Percentiles rank a stretch among this genome's conserved stretches.
phyloP scores from a whole-genome alignment of 805 yeast genomes.

The Limtongia smithiae region DNA sequence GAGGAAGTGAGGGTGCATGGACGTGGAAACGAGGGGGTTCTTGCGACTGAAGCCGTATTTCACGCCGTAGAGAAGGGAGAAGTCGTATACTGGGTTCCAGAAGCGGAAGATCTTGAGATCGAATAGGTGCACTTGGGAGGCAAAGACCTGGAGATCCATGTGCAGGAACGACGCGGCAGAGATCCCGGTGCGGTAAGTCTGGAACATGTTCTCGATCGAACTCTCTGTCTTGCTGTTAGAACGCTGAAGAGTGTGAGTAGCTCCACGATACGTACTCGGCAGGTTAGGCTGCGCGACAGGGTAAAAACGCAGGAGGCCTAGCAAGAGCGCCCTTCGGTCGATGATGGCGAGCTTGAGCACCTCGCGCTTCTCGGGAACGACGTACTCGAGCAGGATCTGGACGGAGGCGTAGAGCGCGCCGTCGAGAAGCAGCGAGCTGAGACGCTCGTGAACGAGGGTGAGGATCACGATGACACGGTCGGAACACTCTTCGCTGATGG shows the following conservation, averaged over 20 bases:
- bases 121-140: constrained; percentile 61
- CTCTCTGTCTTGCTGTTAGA: too few relatives aligned
- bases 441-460: constrained; percentile 1
- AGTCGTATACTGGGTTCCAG: constrained; percentile 82
- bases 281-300: background rate
- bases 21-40: constrained; percentile 77
- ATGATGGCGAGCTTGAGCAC: constrained; percentile 1
- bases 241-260: too few relatives aligned
- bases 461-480: constrained; percentile 10
- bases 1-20: constrained; percentile 69
- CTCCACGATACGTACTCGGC: too few relatives aligned
- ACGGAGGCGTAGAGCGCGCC: constrained; percentile 2
- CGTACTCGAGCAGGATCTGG: constrained; percentile 2
- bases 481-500: background rate
- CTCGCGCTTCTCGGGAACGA: background rate
- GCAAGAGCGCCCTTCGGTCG: constrained; percentile 4
- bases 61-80: constrained; percentile 63
- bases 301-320: constrained; percentile 1
- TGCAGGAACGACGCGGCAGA: constrained; percentile 52
- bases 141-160: constrained; percentile 51
- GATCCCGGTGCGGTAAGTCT: constrained; percentile 4
- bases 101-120: constrained; percentile 58
- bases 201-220: background rate
- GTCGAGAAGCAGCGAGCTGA: constrained; percentile 19
- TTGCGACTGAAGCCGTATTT: constrained; percentile 43